Conservation (phyloP, 2,329 filamentous ascomycete genomes). For the Cercospora berteroae region DNA sequence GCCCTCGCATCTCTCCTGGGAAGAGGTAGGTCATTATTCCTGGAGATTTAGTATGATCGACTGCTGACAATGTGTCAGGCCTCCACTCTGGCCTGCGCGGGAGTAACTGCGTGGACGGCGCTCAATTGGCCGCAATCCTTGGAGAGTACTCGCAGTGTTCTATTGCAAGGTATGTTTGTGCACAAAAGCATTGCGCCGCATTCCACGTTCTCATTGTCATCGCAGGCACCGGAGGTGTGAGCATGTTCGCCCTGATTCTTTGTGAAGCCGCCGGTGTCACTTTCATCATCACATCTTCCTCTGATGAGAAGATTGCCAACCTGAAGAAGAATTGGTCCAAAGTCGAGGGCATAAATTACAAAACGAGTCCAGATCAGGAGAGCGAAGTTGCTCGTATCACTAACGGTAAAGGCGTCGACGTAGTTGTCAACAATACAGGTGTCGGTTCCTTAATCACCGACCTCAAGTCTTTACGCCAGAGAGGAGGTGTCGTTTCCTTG, state of each 20-base stretch:
- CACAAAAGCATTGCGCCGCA: too few relatives aligned
- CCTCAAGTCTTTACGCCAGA: not conserved
- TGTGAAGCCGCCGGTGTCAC: not conserved
- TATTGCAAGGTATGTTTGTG: not conserved
- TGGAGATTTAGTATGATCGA: not conserved
- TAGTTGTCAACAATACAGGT: not conserved
- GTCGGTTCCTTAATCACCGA: not conserved
- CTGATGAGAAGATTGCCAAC: not conserved
- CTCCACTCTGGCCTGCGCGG: not conserved
- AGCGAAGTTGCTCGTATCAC: not conserved
- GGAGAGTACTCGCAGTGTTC: not conserved
- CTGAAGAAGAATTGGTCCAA: not conserved
- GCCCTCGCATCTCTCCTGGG: slow-evolving; percentile 55
- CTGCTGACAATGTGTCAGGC: not conserved
- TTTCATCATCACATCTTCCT: not conserved
- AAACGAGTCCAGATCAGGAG: not conserved
- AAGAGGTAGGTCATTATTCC: slow-evolving; percentile 47
- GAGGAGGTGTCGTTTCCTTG: not conserved
- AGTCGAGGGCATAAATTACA: not conserved
- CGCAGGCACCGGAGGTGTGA: not conserved
- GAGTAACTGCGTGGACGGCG: not conserved
- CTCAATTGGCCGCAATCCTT: not conserved
- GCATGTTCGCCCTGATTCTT: not conserved
- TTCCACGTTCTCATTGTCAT: not conserved
- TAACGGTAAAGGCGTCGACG: not conserved